Evolutionary conservation across 1,284 basidiomycete genomes (phyloP), one percentile per base, ranked within the genome.

Genomic region (Porodaedalea pini): DNA sequence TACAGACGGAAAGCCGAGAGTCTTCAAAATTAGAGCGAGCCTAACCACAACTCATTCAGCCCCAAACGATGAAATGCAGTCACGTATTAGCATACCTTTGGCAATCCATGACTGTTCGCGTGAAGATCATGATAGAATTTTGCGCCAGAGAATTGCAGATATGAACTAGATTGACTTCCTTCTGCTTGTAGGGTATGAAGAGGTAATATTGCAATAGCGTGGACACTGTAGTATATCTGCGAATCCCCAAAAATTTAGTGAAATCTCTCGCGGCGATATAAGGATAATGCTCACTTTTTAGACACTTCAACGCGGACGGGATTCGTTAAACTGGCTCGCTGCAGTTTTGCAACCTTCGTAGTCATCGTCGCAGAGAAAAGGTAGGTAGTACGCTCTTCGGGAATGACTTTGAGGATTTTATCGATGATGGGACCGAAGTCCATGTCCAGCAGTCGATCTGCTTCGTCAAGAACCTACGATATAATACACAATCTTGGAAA

Each of bases 331-430:
- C 91, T 94, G n/a, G 97, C 96, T 56, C 97, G 78, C 71, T 99
- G 96, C 6, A 99, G 78, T 72, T 99, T 98, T 23, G 93, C 94
- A 8, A 99, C 94, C 73, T 98, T 99, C 21, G 94, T 97, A 2
- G 96, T 98, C 95, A 99, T 99, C n/a, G 97, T 99, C 0, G 97
- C 97, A 13, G 94, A 97, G 78, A 97, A 99, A 1, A 99, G 81
- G 71, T 95, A 98, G 0, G 97, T 99, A 34, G 88, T 91, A 19
- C 97, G 83, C 67, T 99, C 95, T 67, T 88, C 91, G 17, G 97
- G 97, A 62, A 99, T 90, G 43, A 92, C 85, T 74, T 97, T 97
- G 44, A 99, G 78, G 61, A 99, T 94, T 76, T 95, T 96, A 77
- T 99, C 97, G 62, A 99, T 95, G 57, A 93, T 90, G 36, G 92